phyloP scores from a whole-genome alignment of 2,329 filamentous ascomycete genomes.

The Colletotrichum chrysophilum region DNA sequence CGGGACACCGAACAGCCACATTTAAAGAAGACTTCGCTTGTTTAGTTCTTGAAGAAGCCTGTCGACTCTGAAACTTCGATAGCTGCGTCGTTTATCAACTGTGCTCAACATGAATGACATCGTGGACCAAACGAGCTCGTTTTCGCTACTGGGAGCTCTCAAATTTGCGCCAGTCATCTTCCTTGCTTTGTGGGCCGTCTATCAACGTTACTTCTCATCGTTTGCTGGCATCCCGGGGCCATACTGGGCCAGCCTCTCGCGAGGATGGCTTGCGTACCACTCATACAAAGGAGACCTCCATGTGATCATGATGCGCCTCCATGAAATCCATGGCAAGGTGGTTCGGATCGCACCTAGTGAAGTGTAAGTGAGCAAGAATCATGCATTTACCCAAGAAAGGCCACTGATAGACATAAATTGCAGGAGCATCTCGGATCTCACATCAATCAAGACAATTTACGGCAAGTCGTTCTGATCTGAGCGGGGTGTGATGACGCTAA shows the following conservation, averaged over 20 bases:
- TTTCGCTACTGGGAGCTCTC: not conserved
- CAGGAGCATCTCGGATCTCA: slow-evolving; percentile 5
- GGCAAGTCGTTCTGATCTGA: not conserved
- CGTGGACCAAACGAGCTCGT: not conserved
- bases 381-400: not conserved
- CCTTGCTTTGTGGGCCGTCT: not conserved
- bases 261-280: not conserved
- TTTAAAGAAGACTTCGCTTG: not conserved
- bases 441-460: not conserved
- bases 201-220: not conserved
- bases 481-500: not conserved
- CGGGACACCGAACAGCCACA: not conserved
- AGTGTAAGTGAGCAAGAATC: not conserved
- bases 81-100: not conserved
- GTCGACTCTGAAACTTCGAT: not conserved
- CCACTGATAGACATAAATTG: not conserved
- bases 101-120: not conserved
- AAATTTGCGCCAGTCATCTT: not conserved
- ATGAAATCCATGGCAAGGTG: not conserved
- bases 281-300: slow-evolving; percentile 2
- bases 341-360: not conserved
- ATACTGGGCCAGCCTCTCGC: not conserved
- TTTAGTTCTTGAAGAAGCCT: not conserved
- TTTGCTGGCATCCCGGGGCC: not conserved
- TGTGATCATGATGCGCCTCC: not conserved